Percentiles rank a stretch among this genome's conserved stretches.
These are phyloP conservation scores for Parasitella parasitica DNA, from an alignment of 371 early-diverging fungal genomes.

Conservation along the genomic window DNA sequence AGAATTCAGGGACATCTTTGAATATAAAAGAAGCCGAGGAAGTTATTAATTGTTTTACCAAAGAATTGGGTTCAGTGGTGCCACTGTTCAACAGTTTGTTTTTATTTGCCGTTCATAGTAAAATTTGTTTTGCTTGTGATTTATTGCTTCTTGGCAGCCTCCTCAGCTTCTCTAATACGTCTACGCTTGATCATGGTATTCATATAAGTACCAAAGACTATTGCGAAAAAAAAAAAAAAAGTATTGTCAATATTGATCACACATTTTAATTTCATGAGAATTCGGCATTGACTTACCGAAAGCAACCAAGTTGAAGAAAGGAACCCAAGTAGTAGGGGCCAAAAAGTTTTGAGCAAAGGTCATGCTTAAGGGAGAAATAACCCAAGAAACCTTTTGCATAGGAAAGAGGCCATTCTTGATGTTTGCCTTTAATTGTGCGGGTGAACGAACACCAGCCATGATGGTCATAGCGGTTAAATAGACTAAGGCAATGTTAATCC, in stretches of 20 bases:
- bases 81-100: conserved; percentile 1
- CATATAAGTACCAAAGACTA: conserved; percentile 79
- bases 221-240: background rate
- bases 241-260: background rate
- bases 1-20: background rate
- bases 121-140: background rate
- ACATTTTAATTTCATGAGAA: too few species aligned
- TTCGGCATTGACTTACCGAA: conserved; percentile 50
- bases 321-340: conserved; percentile 80
- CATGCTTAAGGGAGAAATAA: conserved; percentile 75
- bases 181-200: conserved; percentile 75
- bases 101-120: background rate
- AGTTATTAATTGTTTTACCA: background rate
- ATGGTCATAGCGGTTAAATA: conserved; percentile 82
- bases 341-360: conserved; percentile 77
- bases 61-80: background rate
- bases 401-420: conserved; percentile 63
- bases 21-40: background rate
- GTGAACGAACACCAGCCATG: conserved; percentile 70
- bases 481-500: background rate
- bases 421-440: conserved; percentile 50
- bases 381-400: conserved; percentile 84
- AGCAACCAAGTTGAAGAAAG: conserved; percentile 84
- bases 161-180: conserved; percentile 44
- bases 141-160: conserved; percentile 40